A percentile compares a stretch with the other conserved stretches of the same genome.
Conservation (phyloP, 306 rosid species). For the Vigna radiata region DNA sequence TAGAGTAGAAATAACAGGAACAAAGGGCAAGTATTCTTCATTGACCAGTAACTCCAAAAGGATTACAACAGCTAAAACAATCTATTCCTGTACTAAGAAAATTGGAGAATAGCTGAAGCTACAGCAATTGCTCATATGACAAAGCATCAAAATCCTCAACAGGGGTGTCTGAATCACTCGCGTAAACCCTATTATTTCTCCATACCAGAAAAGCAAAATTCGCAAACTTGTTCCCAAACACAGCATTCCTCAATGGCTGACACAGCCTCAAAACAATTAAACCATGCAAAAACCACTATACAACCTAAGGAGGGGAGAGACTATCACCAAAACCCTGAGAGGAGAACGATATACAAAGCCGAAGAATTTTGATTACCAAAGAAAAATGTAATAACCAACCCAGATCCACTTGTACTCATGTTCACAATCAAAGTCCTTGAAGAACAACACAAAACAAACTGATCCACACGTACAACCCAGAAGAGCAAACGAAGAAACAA, state of each 20-base stretch:
- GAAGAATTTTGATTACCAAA: constrained; percentile 33
- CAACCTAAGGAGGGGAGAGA: background rate
- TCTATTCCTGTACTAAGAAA: background rate
- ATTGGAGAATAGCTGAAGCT: background rate
- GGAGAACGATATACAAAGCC: constrained; percentile 6
- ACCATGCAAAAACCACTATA: constrained; percentile 13
- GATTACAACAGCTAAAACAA: background rate
- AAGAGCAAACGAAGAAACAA: constrained; percentile 33
- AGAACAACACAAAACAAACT: constrained; percentile 25
- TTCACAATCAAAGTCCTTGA: background rate
- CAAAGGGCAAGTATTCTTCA: constrained; percentile 2
- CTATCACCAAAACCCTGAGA: constrained; percentile 12
- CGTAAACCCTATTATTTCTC: constrained; percentile 38
- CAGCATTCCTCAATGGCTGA: constrained; percentile 6
- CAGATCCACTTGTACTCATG: constrained; percentile 54
- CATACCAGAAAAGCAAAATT: constrained; percentile 21
- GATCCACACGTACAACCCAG: constrained; percentile 29
- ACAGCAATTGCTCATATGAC: background rate
- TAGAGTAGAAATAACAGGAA: background rate
- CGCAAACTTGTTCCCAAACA: constrained; percentile 22
- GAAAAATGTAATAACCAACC: constrained; percentile 35
- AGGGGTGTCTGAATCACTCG: constrained; percentile 1
- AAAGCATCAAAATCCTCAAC: constrained; percentile 28
- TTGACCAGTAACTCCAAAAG: background rate
- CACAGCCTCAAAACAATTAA: background rate